Conservation (phyloP, 2,329 filamentous ascomycete species). For the Verruconis gallopava region DNA sequence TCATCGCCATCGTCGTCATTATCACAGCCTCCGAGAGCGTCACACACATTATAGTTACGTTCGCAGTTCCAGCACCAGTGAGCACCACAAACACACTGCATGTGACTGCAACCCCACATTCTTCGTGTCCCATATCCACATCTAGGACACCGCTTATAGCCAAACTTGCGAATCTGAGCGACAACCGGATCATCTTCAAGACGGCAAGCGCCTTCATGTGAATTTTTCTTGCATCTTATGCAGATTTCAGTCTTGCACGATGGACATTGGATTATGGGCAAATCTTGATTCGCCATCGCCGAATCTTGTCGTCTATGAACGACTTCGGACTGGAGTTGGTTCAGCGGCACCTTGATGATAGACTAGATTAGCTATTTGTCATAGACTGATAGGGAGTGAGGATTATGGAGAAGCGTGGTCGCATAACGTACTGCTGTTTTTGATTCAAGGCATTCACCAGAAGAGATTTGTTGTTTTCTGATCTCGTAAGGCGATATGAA, state of each 20-base stretch:
- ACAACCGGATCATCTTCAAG: conserved; percentile 1
- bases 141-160: conserved; percentile 5
- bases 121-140: conserved; percentile 3
- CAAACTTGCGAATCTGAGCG: not conserved
- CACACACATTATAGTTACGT: not conserved
- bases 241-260: conserved; percentile 1
- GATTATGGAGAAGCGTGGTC: no score
- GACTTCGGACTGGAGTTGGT: not conserved
- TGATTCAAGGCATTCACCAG: not conserved
- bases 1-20: conserved; percentile 4
- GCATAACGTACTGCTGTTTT: no score
- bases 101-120: conserved; percentile 7
- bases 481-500: conserved; percentile 4
- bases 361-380: conserved; percentile 1
- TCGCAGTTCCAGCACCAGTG: conserved; percentile 7
- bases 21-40: not conserved
- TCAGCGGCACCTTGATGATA: not conserved
- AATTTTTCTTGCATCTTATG: conserved; percentile 1
- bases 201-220: not conserved
- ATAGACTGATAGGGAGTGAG: no score
- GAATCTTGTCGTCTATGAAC: not conserved
- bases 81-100: conserved; percentile 7
- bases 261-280: not conserved
- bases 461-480: not conserved
- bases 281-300: not conserved